phyloP scores from a whole-genome alignment of 371 early-diverging fungal species.

The Dichotomocladium elegans region DNA sequence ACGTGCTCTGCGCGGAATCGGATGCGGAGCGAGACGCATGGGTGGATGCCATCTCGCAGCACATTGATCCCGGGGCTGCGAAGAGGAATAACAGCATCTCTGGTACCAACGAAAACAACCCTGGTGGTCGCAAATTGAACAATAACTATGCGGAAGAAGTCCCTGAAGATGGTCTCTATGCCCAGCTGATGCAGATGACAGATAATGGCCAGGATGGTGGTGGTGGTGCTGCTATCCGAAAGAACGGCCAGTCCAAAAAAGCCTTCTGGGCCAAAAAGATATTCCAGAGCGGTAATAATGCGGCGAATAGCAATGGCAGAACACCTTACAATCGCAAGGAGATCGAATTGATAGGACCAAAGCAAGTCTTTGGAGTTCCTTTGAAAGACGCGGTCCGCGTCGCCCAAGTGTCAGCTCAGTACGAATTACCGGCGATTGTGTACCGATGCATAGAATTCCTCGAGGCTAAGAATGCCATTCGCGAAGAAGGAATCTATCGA shows the following conservation, averaged over 20 bases:
- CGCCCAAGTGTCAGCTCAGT: constrained; percentile 63
- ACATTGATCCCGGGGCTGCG: constrained; percentile 34
- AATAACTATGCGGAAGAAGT: background rate
- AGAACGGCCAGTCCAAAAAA: constrained; percentile 18
- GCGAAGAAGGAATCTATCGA: constrained; percentile 96
- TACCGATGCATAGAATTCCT: constrained; percentile 94
- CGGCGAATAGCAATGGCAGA: constrained; percentile 1
- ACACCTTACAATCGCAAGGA: constrained; percentile 2
- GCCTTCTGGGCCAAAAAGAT: constrained; percentile 28
- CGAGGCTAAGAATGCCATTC: constrained; percentile 72
- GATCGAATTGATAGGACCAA: constrained; percentile 16
- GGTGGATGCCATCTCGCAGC: constrained; percentile 61
- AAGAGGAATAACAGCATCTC: constrained; percentile 6
- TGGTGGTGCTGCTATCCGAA: constrained; percentile 14
- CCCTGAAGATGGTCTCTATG: background rate
- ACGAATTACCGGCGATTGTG: constrained; percentile 86
- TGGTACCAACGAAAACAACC: background rate
- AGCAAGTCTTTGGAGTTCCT: constrained; percentile 71
- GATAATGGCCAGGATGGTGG: background rate
- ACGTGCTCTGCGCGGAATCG: constrained; percentile 84
- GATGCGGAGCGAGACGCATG: constrained; percentile 86
- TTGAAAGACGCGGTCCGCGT: constrained; percentile 63
- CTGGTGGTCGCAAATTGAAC: background rate
- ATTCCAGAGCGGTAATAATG: constrained; percentile 9
- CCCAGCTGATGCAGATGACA: constrained; percentile 2